These are phyloP conservation scores for Coniochaeta hoffmannii DNA, from an alignment of 2,329 filamentous ascomycete genomes.

Conservation along the genomic window DNA sequence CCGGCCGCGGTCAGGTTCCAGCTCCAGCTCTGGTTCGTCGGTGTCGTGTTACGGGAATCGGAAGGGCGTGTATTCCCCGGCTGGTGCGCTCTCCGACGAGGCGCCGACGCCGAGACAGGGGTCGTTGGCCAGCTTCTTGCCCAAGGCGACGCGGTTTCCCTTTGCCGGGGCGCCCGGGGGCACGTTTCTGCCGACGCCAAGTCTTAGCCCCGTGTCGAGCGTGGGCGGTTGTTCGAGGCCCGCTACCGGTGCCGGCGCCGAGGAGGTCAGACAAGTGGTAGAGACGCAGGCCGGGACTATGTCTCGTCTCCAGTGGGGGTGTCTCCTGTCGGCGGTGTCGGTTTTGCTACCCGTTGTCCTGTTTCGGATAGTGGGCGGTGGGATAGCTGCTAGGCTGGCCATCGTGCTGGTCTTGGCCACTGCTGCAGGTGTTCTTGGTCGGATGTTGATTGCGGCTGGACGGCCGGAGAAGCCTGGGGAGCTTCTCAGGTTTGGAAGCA, in stretches of 20 bases:
- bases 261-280: neutral
- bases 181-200: neutral
- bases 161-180: neutral
- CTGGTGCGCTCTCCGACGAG: neutral
- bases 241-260: neutral
- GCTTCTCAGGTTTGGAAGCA: neutral
- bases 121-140: neutral
- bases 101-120: neutral
- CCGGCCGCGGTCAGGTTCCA: neutral
- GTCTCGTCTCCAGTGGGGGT: neutral
- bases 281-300: neutral
- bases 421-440: neutral
- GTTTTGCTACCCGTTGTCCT: neutral
- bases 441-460: neutral
- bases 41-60: conserved; percentile 2
- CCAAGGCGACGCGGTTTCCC: neutral
- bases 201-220: neutral
- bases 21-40: too few species aligned
- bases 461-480: neutral
- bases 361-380: neutral
- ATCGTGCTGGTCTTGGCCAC: neutral
- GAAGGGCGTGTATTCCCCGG: neutral
- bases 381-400: neutral
- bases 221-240: neutral
- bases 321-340: neutral